Conservation (phyloP, 2,329 filamentous ascomycete genomes). For the Lachnum nothofagi region DNA sequence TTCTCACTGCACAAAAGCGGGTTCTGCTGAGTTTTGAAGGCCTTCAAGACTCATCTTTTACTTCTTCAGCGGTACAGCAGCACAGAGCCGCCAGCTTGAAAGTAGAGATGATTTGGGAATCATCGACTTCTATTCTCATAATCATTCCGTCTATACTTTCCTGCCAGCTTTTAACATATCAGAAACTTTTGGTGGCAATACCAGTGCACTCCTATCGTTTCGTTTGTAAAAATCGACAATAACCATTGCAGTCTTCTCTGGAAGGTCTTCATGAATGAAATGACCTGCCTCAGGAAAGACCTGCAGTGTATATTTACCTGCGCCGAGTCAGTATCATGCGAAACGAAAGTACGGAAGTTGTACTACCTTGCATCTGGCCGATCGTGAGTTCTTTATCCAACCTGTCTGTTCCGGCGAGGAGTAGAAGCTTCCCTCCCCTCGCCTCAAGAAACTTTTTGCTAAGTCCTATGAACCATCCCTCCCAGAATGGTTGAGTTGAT, state of each 20-base stretch:
- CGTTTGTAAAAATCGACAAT: conserved; percentile 86
- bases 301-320: conserved; percentile 88
- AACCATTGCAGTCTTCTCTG: conserved; percentile 79
- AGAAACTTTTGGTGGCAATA: conserved; percentile 87
- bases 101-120: too few relatives aligned
- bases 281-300: conserved; percentile 94
- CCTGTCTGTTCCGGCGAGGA: conserved; percentile 84
- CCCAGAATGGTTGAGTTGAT: conserved; percentile 85
- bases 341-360: neutral
- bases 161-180: conserved; percentile 62
- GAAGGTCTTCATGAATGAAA: conserved; percentile 93
- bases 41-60: too few relatives aligned
- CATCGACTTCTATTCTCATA: too few relatives aligned
- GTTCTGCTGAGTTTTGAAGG: too few relatives aligned
- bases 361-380: conserved; percentile 87
- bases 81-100: too few relatives aligned
- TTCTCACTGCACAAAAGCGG: too few relatives aligned
- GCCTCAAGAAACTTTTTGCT: conserved; percentile 82
- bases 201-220: conserved; percentile 79
- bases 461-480: conserved; percentile 84
- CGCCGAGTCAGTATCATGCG: conserved; percentile 6
- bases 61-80: too few relatives aligned
- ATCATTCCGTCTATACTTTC: conserved; percentile 39
- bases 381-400: conserved; percentile 90
- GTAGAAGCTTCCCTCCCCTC: conserved; percentile 74